A percentile compares a stretch with the other conserved stretches of the same genome.
phyloP scores from a whole-genome alignment of 352 stramenopile genomes.

The Phytophthora megakarya region DNA sequence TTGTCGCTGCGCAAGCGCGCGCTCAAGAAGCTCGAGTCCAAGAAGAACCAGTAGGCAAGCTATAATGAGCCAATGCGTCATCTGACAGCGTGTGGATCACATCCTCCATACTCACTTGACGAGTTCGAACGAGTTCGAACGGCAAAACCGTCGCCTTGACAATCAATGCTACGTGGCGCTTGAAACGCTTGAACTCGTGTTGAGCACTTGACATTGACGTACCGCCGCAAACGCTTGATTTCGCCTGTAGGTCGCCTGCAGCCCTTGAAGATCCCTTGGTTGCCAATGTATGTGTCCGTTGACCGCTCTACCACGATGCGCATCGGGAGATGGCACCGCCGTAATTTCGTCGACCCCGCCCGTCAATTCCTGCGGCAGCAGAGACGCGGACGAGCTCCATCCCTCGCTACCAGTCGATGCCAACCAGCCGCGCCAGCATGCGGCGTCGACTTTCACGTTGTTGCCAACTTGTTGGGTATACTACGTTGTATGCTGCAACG shows the following conservation, averaged over 20 bases:
- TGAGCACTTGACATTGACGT: no score
- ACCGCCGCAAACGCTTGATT: no score
- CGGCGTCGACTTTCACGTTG: conserved; percentile 2
- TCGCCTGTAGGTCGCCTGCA: no score
- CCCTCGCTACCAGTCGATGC: not conserved
- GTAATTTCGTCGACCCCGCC: conserved; percentile 1
- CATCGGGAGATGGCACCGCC: conserved; percentile 2
- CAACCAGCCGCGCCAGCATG: conserved; percentile 4
- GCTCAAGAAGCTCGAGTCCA: conserved; percentile 87
- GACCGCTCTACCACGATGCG: conserved; percentile 13
- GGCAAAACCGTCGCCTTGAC: not conserved
- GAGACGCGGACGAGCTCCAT: no score
- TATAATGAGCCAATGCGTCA: conserved; percentile 2
- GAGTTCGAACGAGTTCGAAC: not conserved
- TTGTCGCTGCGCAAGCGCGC: conserved; percentile 83
- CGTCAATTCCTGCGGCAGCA: not conserved
- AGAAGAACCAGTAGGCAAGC: conserved; percentile 74
- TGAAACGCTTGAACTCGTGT: not conserved
- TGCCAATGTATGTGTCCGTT: conserved; percentile 25
- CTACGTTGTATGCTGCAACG: not conserved
- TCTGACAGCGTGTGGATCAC: no score
- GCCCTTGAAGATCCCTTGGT: conserved; percentile 1
- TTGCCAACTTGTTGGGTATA: conserved; percentile 19
- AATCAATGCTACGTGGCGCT: conserved; percentile 11
- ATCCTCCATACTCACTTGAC: no score